Percentiles rank a stretch among this genome's conserved stretches.
These are phyloP conservation scores for Lanmaoa rubissima DNA, from an alignment of 768 basidiomycete genomes.

Conservation along the genomic window DNA sequence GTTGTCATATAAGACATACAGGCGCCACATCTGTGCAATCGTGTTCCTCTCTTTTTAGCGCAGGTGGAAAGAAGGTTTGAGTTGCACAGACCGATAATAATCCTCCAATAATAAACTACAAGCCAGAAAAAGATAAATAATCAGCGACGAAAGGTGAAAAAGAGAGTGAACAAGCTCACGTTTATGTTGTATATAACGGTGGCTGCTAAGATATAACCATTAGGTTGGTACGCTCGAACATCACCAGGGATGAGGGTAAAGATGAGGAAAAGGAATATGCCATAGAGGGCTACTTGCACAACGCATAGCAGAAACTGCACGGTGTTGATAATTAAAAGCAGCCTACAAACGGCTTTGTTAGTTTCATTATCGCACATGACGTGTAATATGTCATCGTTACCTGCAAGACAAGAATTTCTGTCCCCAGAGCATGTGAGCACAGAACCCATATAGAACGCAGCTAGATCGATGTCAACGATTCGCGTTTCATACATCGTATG, in stretches of 20 bases:
- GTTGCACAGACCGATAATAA: conserved; percentile 18
- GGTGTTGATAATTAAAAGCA: conserved; percentile 13
- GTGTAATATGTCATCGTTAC: background rate
- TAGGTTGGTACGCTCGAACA: background rate
- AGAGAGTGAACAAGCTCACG: conserved; percentile 4
- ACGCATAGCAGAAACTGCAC: conserved; percentile 19
- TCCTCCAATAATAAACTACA: conserved; percentile 14
- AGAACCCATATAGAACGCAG: conserved; percentile 14
- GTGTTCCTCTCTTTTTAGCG: background rate
- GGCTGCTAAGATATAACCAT: background rate
- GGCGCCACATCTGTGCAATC: conserved; percentile 21
- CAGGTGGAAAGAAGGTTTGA: background rate
- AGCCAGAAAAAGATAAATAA: background rate
- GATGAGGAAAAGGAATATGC: background rate
- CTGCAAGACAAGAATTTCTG: conserved; percentile 7
- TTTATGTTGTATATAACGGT: conserved; percentile 8
- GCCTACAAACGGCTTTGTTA: background rate
- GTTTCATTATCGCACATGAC: background rate
- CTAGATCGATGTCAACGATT: conserved; percentile 6
- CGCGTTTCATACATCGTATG: background rate
- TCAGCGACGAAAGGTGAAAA: background rate
- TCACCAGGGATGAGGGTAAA: background rate
- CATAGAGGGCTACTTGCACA: conserved; percentile 4
- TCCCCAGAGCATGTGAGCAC: conserved; percentile 15
- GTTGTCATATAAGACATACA: conserved; percentile 20